phyloP scores from a whole-genome alignment of 495 filamentous ascomycete genomes.

The Penicillium longicatenatum region DNA sequence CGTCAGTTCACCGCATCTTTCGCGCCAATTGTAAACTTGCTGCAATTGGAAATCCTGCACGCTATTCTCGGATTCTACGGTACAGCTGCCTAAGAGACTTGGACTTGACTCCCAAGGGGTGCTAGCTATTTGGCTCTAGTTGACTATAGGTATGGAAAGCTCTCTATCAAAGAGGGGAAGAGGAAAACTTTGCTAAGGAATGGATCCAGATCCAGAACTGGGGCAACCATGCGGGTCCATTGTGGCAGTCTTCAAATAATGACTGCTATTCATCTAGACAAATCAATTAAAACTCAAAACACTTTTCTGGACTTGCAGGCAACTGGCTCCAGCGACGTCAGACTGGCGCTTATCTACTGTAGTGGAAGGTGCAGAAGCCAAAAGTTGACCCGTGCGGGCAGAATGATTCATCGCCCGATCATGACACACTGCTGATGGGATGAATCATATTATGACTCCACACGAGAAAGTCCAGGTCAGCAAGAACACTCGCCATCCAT shows the following conservation, averaged over 20 bases:
- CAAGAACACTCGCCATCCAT: slow-evolving; percentile 5
- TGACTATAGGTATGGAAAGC: background rate
- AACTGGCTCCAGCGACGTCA: slow-evolving; percentile 5
- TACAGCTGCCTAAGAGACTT: background rate
- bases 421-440: slow-evolving; percentile 11
- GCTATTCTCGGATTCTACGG: background rate
- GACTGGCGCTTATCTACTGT: slow-evolving; percentile 1
- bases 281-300: background rate
- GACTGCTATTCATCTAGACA: background rate
- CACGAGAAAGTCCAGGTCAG: background rate
- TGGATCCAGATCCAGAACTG: slow-evolving; percentile 4
- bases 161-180: slow-evolving; percentile 1
- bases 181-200: slow-evolving; percentile 8
- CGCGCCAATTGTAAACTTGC: slow-evolving; percentile 5
- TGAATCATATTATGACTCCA: slow-evolving; percentile 32
- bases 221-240: slow-evolving; percentile 18
- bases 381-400: slow-evolving; percentile 20
- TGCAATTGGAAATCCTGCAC: slow-evolving; percentile 3
- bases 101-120: too few relatives aligned
- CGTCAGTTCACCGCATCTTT: slow-evolving; percentile 45
- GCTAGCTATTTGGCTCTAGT: too few relatives aligned
- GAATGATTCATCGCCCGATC: slow-evolving; percentile 25
- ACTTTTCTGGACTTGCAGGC: too few relatives aligned
- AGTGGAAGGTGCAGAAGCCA: slow-evolving; percentile 6
- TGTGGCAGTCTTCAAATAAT: background rate